A percentile compares a stretch with the other conserved stretches of the same genome.
Evolutionary conservation across 441 rosid species (phyloP).

Genomic region (Populus tomentosa): DNA sequence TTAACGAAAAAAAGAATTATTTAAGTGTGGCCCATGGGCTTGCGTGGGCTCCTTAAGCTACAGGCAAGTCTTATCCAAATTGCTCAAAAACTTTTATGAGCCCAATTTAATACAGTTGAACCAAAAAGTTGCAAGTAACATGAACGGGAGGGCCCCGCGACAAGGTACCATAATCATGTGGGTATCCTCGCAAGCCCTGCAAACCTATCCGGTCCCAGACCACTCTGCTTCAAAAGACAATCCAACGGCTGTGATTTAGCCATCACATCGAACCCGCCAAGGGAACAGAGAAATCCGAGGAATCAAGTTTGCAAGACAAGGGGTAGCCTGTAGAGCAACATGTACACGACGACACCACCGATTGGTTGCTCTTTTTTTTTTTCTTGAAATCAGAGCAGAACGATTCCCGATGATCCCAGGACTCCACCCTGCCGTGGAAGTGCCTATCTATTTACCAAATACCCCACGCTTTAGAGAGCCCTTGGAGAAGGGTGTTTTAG

Average conservation of each 20-base stretch:
- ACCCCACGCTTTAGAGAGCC: not conserved
- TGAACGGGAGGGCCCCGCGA: not conserved
- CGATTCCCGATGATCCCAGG: conserved; percentile 18
- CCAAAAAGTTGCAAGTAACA: not conserved
- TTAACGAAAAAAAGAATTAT: not conserved
- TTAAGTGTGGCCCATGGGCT: not conserved
- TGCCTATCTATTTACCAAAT: not conserved
- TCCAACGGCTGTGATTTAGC: conserved; percentile 16
- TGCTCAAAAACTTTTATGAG: not conserved
- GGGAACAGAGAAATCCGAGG: conserved; percentile 4
- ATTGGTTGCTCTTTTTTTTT: not conserved
- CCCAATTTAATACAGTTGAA: not conserved
- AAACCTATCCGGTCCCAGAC: not conserved
- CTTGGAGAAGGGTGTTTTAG: not conserved
- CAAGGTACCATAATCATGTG: not conserved
- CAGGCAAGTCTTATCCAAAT: not conserved
- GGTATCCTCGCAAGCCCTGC: not conserved
- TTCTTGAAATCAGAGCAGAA: conserved; percentile 32
- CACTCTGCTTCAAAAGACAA: conserved; percentile 6
- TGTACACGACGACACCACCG: not conserved
- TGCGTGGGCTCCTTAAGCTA: not conserved
- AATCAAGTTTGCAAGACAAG: not conserved
- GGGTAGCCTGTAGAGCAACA: not conserved
- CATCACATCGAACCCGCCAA: conserved; percentile 11
- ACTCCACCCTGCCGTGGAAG: not conserved